A percentile compares a stretch with the other conserved stretches of the same genome.
These are phyloP conservation scores for Coemansia javaensis DNA, from an alignment of 192 early-diverging fungal genomes.

Conservation along the genomic window DNA sequence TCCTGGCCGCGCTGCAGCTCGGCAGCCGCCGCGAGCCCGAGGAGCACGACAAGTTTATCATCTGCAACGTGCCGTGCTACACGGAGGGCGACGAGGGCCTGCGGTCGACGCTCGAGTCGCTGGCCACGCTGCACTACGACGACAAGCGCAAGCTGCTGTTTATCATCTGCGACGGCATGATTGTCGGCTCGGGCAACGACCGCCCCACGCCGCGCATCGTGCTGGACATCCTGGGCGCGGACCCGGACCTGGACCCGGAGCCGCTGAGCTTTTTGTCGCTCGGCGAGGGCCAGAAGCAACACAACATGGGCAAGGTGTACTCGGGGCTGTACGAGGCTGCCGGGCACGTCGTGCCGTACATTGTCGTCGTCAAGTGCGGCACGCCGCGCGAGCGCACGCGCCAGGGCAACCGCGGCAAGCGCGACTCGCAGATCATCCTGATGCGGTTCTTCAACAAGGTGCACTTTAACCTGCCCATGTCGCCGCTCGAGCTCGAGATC, in stretches of 20 bases:
- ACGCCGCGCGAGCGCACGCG: constrained; percentile 72
- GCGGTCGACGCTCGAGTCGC: constrained; percentile 84
- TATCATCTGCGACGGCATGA: constrained; percentile 93
- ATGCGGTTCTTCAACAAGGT: constrained; percentile 98
- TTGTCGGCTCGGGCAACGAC: constrained; percentile 94
- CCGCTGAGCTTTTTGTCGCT: constrained; percentile 81
- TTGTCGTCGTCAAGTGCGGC: constrained; percentile 94
- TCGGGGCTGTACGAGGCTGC: constrained; percentile 90
- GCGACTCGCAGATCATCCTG: constrained; percentile 97
- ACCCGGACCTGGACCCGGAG: constrained; percentile 77
- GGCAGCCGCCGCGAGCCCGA: constrained; percentile 69
- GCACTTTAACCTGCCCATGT: constrained; percentile 90
- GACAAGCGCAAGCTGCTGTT: constrained; percentile 97
- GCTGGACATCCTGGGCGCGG: constrained; percentile 92
- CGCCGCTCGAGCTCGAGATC: constrained; percentile 93
- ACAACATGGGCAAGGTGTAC: constrained; percentile 96
- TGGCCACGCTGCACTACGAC: constrained; percentile 86
- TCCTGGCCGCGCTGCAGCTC: constrained; percentile 86
- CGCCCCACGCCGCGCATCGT: constrained; percentile 93
- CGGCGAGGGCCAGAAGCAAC: constrained; percentile 79
- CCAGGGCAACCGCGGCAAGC: constrained; percentile 98
- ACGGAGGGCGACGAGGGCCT: constrained; percentile 93
- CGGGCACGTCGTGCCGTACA: constrained; percentile 87
- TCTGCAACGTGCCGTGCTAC: constrained; percentile 94
- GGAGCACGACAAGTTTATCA: constrained; percentile 87